A percentile compares a stretch with the other conserved stretches of the same genome.
phyloP scores from a whole-genome alignment of 2,329 filamentous ascomycete genomes.

The Celoporthe dispersa region DNA sequence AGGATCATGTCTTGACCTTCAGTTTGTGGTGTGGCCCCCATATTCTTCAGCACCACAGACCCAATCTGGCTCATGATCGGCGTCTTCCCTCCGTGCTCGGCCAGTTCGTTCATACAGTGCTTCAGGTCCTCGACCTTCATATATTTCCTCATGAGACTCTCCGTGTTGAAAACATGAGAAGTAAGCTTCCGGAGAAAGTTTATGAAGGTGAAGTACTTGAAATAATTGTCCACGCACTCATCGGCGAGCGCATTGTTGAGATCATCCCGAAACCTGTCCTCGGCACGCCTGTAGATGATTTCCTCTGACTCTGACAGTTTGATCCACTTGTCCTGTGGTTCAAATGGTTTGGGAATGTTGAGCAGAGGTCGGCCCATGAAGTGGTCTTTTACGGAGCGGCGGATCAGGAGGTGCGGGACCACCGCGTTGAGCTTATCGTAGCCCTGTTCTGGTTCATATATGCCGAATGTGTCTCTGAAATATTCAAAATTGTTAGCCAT shows the following conservation, averaged over 20 bases:
- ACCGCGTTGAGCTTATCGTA: background rate
- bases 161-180: background rate
- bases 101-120: background rate
- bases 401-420: background rate
- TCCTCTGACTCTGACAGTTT: background rate
- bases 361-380: conserved; percentile 1
- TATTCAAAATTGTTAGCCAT: background rate
- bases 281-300: background rate
- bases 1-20: background rate
- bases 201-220: background rate
- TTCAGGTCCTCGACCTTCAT: background rate
- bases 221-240: background rate
- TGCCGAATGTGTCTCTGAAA: background rate
- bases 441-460: background rate
- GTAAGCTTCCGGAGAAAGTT: background rate
- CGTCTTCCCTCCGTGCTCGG: background rate
- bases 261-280: background rate
- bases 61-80: background rate
- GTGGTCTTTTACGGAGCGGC: background rate
- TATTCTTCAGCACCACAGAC: background rate
- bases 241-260: background rate
- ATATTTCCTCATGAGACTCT: background rate
- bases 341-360: background rate
- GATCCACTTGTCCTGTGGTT: background rate
- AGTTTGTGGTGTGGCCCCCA: background rate